These are phyloP conservation scores for Paecilomyces dactylethromorphus DNA, from an alignment of 2,329 filamentous ascomycete species.

Conservation along the genomic window DNA sequence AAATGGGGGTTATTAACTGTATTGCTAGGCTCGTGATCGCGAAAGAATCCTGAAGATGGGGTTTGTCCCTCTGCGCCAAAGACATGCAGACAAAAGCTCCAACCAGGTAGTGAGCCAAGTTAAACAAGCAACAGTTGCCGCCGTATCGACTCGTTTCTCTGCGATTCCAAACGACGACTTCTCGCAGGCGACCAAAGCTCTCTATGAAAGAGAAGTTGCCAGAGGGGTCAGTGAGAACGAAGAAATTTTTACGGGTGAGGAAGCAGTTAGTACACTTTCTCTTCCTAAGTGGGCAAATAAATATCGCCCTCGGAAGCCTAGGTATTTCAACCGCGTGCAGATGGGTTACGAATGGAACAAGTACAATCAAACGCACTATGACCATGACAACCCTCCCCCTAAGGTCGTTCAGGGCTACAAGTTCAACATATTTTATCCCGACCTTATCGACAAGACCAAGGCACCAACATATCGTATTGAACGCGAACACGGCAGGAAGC, in stretches of 20 bases:
- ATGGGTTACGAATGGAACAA: slow-evolving; percentile 99
- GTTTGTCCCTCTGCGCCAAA: slow-evolving; percentile 57
- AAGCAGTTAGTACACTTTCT: slow-evolving; percentile 59
- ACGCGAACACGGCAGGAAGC: slow-evolving; percentile 79
- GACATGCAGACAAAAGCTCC: slow-evolving; percentile 26
- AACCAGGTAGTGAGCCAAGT: slow-evolving; percentile 25
- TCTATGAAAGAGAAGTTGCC: slow-evolving; percentile 89
- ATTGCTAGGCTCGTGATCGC: slow-evolving; percentile 46
- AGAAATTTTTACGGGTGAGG: slow-evolving; percentile 89
- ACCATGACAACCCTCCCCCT: slow-evolving; percentile 94
- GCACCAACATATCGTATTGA: slow-evolving; percentile 95
- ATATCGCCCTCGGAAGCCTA: slow-evolving; percentile 82
- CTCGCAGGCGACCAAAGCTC: slow-evolving; percentile 76
- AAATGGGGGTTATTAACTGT: slow-evolving; percentile 7
- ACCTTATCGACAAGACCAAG: slow-evolving; percentile 89
- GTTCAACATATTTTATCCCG: slow-evolving; percentile 99
- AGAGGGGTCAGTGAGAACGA: slow-evolving; percentile 88
- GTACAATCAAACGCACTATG: slow-evolving; percentile 99
- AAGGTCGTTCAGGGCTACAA: slow-evolving; percentile 99
- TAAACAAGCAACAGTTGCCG: slow-evolving; percentile 39
- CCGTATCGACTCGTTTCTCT: slow-evolving; percentile 63
- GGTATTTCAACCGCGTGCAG: slow-evolving; percentile 95
- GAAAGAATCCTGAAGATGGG: slow-evolving; percentile 58
- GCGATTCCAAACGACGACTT: slow-evolving; percentile 67
- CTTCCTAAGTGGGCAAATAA: slow-evolving; percentile 76